phyloP scores from a whole-genome alignment of 2,329 filamentous ascomycete genomes.

The Hyphodiscus sp. region DNA sequence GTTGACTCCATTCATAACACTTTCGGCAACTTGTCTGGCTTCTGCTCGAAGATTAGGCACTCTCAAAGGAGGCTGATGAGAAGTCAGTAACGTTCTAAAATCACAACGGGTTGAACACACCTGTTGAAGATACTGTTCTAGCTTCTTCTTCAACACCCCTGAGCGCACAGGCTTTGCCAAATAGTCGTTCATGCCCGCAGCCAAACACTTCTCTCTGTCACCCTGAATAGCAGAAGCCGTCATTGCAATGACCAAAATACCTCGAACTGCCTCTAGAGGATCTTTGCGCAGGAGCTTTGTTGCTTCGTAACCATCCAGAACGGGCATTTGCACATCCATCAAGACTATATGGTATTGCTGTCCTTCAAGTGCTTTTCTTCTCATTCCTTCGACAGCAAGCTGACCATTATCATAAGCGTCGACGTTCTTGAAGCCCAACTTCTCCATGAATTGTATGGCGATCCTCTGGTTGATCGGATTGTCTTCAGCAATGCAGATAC shows the following conservation, averaged over 20 bases:
- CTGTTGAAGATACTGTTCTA: conserved; percentile 56
- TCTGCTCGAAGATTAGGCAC: neutral
- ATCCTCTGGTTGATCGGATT: conserved; percentile 94
- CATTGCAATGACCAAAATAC: conserved; percentile 94
- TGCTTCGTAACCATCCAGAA: conserved; percentile 87
- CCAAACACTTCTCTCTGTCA: conserved; percentile 90
- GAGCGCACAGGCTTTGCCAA: conserved; percentile 91
- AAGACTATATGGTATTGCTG: conserved; percentile 82
- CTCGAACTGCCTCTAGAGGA: conserved; percentile 65
- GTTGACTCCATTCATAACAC: neutral
- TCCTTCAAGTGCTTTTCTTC: conserved; percentile 64
- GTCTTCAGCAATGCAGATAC: conserved; percentile 91
- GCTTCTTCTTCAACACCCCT: conserved; percentile 76
- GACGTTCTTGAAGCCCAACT: conserved; percentile 73
- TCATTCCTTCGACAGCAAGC: conserved; percentile 82
- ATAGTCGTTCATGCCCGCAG: conserved; percentile 96
- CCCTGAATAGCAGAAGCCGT: conserved; percentile 92
- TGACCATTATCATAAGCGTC: conserved; percentile 86
- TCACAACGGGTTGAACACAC: conserved; percentile 10
- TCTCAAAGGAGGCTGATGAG: neutral
- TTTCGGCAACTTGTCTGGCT: neutral
- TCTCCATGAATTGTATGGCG: conserved; percentile 81
- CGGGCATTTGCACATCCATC: conserved; percentile 96
- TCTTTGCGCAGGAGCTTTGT: conserved; percentile 78
- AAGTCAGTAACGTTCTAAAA: neutral